These are phyloP conservation scores for Naganishia friedmannii DNA, from an alignment of 768 basidiomycete genomes.

Conservation along the genomic window DNA sequence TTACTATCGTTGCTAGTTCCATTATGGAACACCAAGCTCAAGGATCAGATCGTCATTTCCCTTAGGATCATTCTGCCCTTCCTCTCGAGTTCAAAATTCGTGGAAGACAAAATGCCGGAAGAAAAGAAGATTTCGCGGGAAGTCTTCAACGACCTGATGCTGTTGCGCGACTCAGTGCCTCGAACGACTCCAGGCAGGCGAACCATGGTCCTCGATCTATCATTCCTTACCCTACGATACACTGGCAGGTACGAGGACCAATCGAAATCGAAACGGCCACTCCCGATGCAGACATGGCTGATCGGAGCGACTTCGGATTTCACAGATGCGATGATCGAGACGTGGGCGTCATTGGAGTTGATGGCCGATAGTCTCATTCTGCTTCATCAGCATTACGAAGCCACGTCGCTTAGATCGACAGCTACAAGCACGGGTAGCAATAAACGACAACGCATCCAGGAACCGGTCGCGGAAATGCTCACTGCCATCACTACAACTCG, in stretches of 20 bases:
- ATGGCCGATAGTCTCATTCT: conserved; percentile 73
- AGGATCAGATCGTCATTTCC: conserved; percentile 63
- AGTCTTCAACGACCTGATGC: conserved; percentile 10
- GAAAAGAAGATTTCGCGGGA: conserved; percentile 18
- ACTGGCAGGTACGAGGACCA: no score
- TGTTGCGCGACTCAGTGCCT: conserved; percentile 1
- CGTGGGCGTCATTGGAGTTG: conserved; percentile 73
- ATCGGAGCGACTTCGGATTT: conserved; percentile 51
- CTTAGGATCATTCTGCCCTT: conserved; percentile 72
- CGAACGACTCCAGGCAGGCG: conserved; percentile 6
- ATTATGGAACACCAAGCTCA: conserved; percentile 70
- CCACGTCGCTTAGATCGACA: conserved; percentile 12
- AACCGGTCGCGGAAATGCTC: conserved; percentile 63
- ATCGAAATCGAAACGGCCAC: not conserved
- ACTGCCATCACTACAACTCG: conserved; percentile 53
- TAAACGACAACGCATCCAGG: conserved; percentile 56
- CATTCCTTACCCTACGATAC: not conserved
- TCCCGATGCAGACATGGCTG: conserved; percentile 9
- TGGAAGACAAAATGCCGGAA: conserved; percentile 33
- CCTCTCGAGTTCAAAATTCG: conserved; percentile 53
- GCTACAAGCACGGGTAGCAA: conserved; percentile 41
- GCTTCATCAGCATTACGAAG: conserved; percentile 54
- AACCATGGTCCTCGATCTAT: conserved; percentile 2
- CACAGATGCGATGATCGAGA: conserved; percentile 40
- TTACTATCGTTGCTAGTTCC: conserved; percentile 66